A percentile compares a stretch with the other conserved stretches of the same genome.
phyloP scores from a whole-genome alignment of 108 stramenopile species.

The Nannochloropsis oceanica region DNA sequence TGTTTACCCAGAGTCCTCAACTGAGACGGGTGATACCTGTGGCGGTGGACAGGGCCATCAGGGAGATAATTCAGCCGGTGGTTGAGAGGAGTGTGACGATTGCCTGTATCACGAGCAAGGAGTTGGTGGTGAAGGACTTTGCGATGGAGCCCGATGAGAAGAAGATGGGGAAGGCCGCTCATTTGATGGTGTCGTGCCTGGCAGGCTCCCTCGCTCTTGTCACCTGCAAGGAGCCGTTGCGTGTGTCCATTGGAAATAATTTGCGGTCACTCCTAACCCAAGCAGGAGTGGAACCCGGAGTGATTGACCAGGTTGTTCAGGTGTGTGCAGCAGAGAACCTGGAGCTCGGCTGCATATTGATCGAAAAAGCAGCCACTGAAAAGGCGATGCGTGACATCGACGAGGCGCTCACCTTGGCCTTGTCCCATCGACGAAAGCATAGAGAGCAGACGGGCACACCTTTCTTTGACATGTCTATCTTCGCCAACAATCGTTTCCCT shows the following conservation, averaged over 20 bases:
- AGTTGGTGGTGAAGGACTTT: constrained; percentile 96
- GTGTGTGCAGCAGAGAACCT: constrained; percentile 85
- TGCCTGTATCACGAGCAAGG: constrained; percentile 93
- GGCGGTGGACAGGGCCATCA: constrained; percentile 89
- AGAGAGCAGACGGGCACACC: constrained; percentile 10
- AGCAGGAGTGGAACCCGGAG: constrained; percentile 22
- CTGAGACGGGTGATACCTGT: constrained; percentile 74
- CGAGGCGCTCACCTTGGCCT: constrained; percentile 51
- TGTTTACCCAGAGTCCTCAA: constrained; percentile 51
- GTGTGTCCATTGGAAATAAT: constrained; percentile 83
- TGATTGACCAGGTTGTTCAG: constrained; percentile 78
- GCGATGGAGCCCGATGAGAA: constrained; percentile 90
- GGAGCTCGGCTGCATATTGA: constrained; percentile 89
- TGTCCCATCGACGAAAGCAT: constrained; percentile 12
- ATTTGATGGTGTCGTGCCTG: constrained; percentile 92
- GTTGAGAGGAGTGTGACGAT: constrained; percentile 95
- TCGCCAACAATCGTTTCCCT: constrained; percentile 66
- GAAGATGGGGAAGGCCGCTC: constrained; percentile 86
- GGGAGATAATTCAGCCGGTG: constrained; percentile 95
- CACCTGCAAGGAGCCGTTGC: constrained; percentile 86
- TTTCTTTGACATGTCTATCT: constrained; percentile 73
- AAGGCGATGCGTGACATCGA: constrained; percentile 92
- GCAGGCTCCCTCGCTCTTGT: constrained; percentile 93
- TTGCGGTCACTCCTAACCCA: constrained; percentile 63
- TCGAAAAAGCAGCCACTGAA: constrained; percentile 97